Evolutionary conservation across 2,329 filamentous ascomycete species (phyloP).

Genomic region (Erysiphe neolycopersici): DNA sequence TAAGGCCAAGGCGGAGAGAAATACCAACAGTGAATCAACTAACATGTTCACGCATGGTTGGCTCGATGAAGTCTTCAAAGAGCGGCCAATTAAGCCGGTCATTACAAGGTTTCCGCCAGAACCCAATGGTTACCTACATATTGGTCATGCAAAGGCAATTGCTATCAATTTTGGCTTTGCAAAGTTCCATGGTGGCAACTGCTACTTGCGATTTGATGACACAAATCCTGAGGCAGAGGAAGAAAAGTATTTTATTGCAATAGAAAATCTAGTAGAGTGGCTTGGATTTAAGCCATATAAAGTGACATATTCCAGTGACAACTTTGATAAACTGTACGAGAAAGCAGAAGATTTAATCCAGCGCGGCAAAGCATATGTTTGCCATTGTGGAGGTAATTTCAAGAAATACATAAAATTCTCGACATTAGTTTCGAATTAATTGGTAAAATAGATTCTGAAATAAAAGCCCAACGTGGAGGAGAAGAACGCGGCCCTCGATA

Average conservation of each 20-base stretch:
- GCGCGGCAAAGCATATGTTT: slow-evolving; percentile 52
- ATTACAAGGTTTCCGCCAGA: slow-evolving; percentile 58
- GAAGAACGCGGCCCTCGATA: slow-evolving; percentile 43
- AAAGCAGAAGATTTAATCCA: slow-evolving; percentile 64
- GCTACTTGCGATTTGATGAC: slow-evolving; percentile 65
- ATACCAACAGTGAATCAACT: slow-evolving; percentile 3
- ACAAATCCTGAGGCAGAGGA: slow-evolving; percentile 90
- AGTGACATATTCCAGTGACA: slow-evolving; percentile 73
- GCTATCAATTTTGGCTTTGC: slow-evolving; percentile 93
- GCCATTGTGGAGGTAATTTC: slow-evolving; percentile 41
- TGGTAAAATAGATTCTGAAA: slow-evolving; percentile 33
- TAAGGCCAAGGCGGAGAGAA: slow-evolving; percentile 8
- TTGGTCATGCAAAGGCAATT: slow-evolving; percentile 89
- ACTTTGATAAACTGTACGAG: slow-evolving; percentile 65
- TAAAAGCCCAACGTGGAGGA: slow-evolving; percentile 69
- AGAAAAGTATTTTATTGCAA: slow-evolving; percentile 69
- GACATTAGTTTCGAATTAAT: slow-evolving; percentile 7
- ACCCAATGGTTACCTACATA: slow-evolving; percentile 81
- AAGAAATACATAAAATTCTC: background rate
- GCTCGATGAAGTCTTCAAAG: slow-evolving; percentile 42
- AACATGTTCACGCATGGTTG: slow-evolving; percentile 58
- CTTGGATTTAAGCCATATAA: slow-evolving; percentile 47
- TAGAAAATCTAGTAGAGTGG: slow-evolving; percentile 70
- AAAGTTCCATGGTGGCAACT: slow-evolving; percentile 46
- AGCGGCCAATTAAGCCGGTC: slow-evolving; percentile 32